Conservation (phyloP, 352 stramenopile species). For the Globisporangium acanthophoron region DNA sequence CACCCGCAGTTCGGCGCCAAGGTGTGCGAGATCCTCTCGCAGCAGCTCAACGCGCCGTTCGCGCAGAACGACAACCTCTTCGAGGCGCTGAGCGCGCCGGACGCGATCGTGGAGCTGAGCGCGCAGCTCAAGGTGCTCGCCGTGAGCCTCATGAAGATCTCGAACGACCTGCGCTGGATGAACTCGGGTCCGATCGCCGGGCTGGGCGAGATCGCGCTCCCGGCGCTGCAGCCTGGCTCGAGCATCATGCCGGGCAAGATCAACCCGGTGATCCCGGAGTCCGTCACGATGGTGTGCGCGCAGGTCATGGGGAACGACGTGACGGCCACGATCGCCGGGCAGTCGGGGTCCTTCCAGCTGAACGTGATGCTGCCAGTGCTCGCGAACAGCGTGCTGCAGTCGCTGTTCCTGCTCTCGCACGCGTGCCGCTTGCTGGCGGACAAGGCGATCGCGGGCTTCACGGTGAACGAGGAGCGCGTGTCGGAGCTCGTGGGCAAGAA, state of each 20-base stretch:
- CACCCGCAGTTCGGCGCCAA: slow-evolving; percentile 37
- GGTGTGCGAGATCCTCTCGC: slow-evolving; percentile 34
- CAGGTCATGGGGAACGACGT: slow-evolving; percentile 59
- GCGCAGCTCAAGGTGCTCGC: slow-evolving; percentile 90
- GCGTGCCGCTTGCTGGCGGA: slow-evolving; percentile 35
- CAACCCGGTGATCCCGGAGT: slow-evolving; percentile 81
- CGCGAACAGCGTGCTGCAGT: slow-evolving; percentile 44
- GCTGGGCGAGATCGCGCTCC: slow-evolving; percentile 88
- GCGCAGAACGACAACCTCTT: slow-evolving; percentile 52
- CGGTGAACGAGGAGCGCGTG: slow-evolving; percentile 35
- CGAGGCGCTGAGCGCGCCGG: slow-evolving; percentile 90
- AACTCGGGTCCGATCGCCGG: slow-evolving; percentile 91
- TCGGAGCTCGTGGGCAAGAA: slow-evolving; percentile 45
- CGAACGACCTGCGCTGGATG: slow-evolving; percentile 91
- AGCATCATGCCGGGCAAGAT: slow-evolving; percentile 98
- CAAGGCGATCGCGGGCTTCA: slow-evolving; percentile 38
- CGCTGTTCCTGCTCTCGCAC: slow-evolving; percentile 31
- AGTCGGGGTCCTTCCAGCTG: slow-evolving; percentile 48
- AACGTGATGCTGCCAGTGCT: slow-evolving; percentile 62
- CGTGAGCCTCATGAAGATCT: slow-evolving; percentile 93
- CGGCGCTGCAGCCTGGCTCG: slow-evolving; percentile 89
- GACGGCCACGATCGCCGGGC: slow-evolving; percentile 40
- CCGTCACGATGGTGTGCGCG: slow-evolving; percentile 50
- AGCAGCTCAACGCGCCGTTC: slow-evolving; percentile 31
- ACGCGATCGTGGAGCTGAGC: slow-evolving; percentile 91